phyloP scores from a whole-genome alignment of 306 rosid genomes.

The Rosa rugosa region DNA sequence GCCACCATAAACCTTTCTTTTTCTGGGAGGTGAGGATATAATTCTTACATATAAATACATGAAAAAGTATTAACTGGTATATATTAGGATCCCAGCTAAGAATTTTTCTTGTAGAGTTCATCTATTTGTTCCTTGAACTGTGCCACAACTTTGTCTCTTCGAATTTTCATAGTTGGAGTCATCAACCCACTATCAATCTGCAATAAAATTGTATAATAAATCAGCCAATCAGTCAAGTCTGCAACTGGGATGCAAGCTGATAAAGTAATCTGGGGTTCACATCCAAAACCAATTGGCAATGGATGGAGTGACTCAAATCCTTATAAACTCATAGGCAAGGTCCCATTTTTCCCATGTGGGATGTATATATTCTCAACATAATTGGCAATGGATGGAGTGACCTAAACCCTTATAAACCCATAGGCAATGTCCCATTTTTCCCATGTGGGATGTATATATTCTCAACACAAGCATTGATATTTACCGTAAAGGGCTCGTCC shows the following conservation, averaged over 20 bases:
- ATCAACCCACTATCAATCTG: slow-evolving; percentile 84
- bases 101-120: slow-evolving; percentile 53
- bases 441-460: no score
- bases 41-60: background rate
- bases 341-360: no score
- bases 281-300: no score
- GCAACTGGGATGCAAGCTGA: background rate
- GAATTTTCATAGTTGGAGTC: slow-evolving; percentile 93
- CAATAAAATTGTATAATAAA: slow-evolving; percentile 24
- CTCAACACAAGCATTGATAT: slow-evolving; percentile 7
- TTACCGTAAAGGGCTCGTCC: slow-evolving; percentile 83
- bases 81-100: background rate
- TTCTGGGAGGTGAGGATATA: background rate
- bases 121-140: slow-evolving; percentile 64
- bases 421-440: no score
- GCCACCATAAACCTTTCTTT: background rate
- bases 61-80: background rate
- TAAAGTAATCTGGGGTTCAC: no score
- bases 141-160: slow-evolving; percentile 68
- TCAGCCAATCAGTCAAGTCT: slow-evolving; percentile 21
- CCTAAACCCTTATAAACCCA: no score
- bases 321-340: no score
- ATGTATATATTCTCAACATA: no score
- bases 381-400: no score
- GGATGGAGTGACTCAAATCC: no score